Evolutionary conservation across 2,329 filamentous ascomycete species (phyloP).

Genomic region (Bisporella sp.): DNA sequence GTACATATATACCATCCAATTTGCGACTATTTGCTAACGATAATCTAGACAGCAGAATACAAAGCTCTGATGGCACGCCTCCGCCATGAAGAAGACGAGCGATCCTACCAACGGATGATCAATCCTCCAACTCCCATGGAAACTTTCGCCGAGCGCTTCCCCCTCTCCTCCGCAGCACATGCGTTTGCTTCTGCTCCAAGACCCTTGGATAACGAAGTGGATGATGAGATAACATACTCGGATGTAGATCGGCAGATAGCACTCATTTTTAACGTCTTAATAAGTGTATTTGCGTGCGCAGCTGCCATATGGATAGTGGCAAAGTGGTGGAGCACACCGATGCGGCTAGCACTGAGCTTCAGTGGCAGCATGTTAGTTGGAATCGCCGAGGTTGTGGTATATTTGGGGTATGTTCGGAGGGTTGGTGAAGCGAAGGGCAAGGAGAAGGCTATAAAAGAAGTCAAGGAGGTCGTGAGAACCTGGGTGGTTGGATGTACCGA

Average conservation of each 20-base stretch:
- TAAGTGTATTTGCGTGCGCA: slow-evolving; percentile 76
- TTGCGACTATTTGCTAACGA: not conserved
- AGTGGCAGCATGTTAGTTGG: slow-evolving; percentile 63
- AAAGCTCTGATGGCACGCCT: slow-evolving; percentile 82
- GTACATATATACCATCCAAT: slow-evolving; percentile 39
- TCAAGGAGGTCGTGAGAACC: slow-evolving; percentile 62
- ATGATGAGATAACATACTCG: slow-evolving; percentile 56
- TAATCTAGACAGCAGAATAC: slow-evolving; percentile 65
- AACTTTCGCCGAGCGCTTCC: slow-evolving; percentile 53
- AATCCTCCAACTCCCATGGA: slow-evolving; percentile 50
- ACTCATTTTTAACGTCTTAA: slow-evolving; percentile 81
- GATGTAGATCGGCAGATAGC: slow-evolving; percentile 77
- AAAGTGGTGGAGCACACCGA: slow-evolving; percentile 67
- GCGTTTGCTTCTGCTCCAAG: slow-evolving; percentile 45
- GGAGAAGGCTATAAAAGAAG: slow-evolving; percentile 54
- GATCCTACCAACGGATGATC: slow-evolving; percentile 75
- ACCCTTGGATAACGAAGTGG: slow-evolving; percentile 32
- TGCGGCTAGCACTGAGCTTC: slow-evolving; percentile 64
- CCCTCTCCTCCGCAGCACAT: slow-evolving; percentile 42
- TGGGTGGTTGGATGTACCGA: slow-evolving; percentile 52
- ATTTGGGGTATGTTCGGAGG: slow-evolving; percentile 67
- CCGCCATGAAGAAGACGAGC: slow-evolving; percentile 73
- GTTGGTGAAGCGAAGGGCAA: slow-evolving; percentile 60
- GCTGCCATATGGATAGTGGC: slow-evolving; percentile 73
- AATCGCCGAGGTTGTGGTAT: slow-evolving; percentile 71